A percentile compares a stretch with the other conserved stretches of the same genome.
Conservation (phyloP, 257 asterid genomes). For the Striga asiatica region DNA sequence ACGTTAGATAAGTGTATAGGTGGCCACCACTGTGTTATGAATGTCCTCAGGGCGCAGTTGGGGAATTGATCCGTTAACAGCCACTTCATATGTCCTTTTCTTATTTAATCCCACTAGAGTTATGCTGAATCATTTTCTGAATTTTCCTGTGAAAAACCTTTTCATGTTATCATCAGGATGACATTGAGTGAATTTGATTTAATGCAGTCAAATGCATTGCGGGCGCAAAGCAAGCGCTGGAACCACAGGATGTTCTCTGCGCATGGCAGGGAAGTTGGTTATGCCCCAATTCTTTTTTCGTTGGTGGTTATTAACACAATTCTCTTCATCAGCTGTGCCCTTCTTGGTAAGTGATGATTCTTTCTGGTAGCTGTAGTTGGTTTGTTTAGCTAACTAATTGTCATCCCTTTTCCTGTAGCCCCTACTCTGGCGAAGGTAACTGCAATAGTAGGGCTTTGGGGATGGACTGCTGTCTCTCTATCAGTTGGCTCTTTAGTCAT, state of each 20-base stretch:
- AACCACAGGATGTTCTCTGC: conserved; percentile 35
- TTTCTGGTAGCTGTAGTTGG: conserved; percentile 10
- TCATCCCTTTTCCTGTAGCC: conserved; percentile 43
- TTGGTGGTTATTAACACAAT: conserved; percentile 43
- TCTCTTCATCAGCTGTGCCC: conserved; percentile 64
- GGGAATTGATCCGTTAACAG: too few species aligned
- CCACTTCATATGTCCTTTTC: too few species aligned
- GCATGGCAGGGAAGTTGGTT: conserved; percentile 55
- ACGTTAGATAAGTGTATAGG: background rate
- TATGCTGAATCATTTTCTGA: conserved; percentile 8
- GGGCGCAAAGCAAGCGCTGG: conserved; percentile 45
- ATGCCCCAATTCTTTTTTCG: conserved; percentile 72
- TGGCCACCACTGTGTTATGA: background rate
- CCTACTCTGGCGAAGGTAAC: conserved; percentile 72
- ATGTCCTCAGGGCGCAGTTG: background rate
- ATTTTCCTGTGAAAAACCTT: conserved; percentile 9
- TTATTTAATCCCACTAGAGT: conserved; percentile 2
- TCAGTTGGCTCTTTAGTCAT: conserved; percentile 62
- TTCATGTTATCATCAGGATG: conserved; percentile 19
- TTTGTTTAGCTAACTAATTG: conserved; percentile 23
- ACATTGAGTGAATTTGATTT: conserved; percentile 24
- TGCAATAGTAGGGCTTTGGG: conserved; percentile 92
- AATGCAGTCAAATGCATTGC: conserved; percentile 61
- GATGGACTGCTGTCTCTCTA: conserved; percentile 73
- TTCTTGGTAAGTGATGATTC: conserved; percentile 52